These are phyloP conservation scores for Monosporascus sp. DNA, from an alignment of 2,329 filamentous ascomycete species.

Conservation along the genomic window DNA sequence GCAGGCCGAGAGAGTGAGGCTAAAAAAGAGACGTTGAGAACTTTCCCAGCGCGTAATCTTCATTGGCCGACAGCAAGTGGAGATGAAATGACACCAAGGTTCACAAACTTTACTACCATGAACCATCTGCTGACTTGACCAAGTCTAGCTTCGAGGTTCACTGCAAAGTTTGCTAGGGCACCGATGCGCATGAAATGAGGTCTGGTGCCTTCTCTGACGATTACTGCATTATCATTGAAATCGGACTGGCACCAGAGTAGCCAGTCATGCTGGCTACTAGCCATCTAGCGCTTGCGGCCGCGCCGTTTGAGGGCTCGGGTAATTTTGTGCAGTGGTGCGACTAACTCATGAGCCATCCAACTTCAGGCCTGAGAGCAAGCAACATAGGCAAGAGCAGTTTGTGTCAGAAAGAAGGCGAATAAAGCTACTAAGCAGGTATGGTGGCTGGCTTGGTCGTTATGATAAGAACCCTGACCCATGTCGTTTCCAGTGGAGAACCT, in stretches of 20 bases:
- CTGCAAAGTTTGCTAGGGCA: not conserved
- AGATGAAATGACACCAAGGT: not conserved
- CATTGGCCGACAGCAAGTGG: not conserved
- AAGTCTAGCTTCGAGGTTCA: not conserved
- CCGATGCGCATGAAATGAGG: no score
- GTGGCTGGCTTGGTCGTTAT: slow-evolving; percentile 12
- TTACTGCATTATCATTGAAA: no score
- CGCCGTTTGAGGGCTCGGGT: no score
- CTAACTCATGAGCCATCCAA: no score
- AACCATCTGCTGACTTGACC: not conserved
- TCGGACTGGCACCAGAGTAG: no score
- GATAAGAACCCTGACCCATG: slow-evolving; percentile 37
- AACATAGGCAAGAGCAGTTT: slow-evolving; percentile 2
- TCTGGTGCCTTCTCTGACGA: no score
- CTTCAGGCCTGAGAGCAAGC: not conserved
- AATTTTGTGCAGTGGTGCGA: no score
- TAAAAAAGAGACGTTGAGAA: not conserved
- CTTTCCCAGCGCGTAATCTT: not conserved
- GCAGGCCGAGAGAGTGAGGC: not conserved
- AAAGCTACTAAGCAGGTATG: slow-evolving; percentile 1
- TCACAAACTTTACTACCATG: not conserved
- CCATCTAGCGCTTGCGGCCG: no score
- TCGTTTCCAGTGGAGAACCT: slow-evolving; percentile 22
- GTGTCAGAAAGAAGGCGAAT: slow-evolving; percentile 16
- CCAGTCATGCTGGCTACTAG: no score